Evolutionary conservation across 495 filamentous ascomycete species (phyloP), one percentile per base, ranked within the genome.

Genomic region (Aspergillus indologenus): DNA sequence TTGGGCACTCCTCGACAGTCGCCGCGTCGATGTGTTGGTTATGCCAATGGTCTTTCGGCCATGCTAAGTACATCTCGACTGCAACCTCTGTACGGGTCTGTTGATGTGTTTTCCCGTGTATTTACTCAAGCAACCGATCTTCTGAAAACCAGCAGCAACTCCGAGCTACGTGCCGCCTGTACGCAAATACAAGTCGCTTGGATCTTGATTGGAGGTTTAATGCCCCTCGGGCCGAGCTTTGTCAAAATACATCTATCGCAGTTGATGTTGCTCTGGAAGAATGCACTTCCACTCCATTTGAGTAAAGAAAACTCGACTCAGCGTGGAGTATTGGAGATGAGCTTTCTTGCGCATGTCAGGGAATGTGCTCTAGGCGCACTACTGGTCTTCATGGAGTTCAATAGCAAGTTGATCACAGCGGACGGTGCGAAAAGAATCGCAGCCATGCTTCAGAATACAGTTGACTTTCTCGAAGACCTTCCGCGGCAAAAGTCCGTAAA

Each of bases 221-320:
- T 98, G 95, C 90, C 92, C 7, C 79, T 98, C 2, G 94, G 94
- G 0, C 95, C 95, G 5, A 97, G 96, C 68, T 99, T 99, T 69
- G 93, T 98, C 72, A 99, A 99, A 73, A 98, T 96, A 44, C 94
- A 98, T 75, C 81, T 99, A 19, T 93, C 93, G 3, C 94, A 98
- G 70, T 77, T 99, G 47, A 86, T 98, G 53, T 74, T 98, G n/a
- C 80, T 99, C 14, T 99, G 94, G 94, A 96, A 96, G 70, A 98
- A 96, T 74, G 92, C 94, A 3, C 76, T 99, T 34, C 94, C 94
- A 5, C 96, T 91, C 65, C 93, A 95, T n/a, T 68, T 98, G 12
- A 85, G 89, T 22, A 94, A 90, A 71, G 93, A 97, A 59, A 93
- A 93, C 55, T 89, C 87, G 48, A 84, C 85, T 5, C 86, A 94